Evolutionary conservation across 306 rosid species (phyloP).

Genomic region (Rosa lucieae): DNA sequence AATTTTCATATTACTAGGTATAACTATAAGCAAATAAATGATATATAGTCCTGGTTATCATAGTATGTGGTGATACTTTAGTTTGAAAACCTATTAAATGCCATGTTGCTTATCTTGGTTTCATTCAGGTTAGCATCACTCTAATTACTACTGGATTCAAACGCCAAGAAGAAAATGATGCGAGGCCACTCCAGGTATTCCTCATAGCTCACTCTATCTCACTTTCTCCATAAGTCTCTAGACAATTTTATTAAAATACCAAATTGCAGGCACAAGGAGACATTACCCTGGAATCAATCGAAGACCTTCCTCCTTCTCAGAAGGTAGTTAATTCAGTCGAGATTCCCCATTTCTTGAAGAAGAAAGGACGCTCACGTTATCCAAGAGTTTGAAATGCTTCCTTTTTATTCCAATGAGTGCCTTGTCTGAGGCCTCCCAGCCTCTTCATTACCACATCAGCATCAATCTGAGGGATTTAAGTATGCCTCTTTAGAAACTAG

Average conservation of each 20-base stretch:
- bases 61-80: background rate
- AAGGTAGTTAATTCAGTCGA: slow-evolving; percentile 75
- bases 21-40: slow-evolving; percentile 10
- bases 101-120: slow-evolving; percentile 25
- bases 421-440: slow-evolving; percentile 15
- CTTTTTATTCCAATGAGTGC: slow-evolving; percentile 1
- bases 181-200: slow-evolving; percentile 69
- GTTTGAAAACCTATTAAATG: slow-evolving; percentile 8
- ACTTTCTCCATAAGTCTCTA: background rate
- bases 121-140: slow-evolving; percentile 86
- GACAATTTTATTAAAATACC: slow-evolving; percentile 21
- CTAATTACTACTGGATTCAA: slow-evolving; percentile 96
- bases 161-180: slow-evolving; percentile 95
- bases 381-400: slow-evolving; percentile 63
- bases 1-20: slow-evolving; percentile 54
- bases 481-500: slow-evolving; percentile 39
- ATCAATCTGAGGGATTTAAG: slow-evolving; percentile 36
- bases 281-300: slow-evolving; percentile 45
- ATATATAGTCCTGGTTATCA: background rate
- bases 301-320: slow-evolving; percentile 56
- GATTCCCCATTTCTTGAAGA: slow-evolving; percentile 92
- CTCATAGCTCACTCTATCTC: slow-evolving; percentile 8
- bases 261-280: slow-evolving; percentile 78
- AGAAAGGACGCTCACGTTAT: slow-evolving; percentile 92
- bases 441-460: slow-evolving; percentile 25